Evolutionary conservation across 176 grass and related monocot species (phyloP).

Genomic region (Oryza longistaminata): DNA sequence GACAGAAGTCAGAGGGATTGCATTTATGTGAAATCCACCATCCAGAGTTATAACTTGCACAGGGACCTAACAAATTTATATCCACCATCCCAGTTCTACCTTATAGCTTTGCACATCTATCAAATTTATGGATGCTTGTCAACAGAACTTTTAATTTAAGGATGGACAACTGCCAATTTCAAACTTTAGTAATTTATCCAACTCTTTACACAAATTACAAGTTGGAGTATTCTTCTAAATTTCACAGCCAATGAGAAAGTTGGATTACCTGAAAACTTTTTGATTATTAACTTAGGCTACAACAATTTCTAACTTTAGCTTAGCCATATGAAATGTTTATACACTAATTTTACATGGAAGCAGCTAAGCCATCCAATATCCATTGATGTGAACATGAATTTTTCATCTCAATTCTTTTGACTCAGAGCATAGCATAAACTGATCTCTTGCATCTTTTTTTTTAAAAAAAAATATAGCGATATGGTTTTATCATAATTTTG

Average conservation of each 20-base stretch:
- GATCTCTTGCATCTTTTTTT: background rate
- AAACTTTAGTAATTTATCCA: slow-evolving; percentile 6
- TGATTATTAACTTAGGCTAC: background rate
- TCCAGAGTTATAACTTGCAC: slow-evolving; percentile 15
- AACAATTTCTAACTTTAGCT: background rate
- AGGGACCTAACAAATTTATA: slow-evolving; percentile 5
- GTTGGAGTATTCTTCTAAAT: background rate
- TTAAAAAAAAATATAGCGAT: background rate
- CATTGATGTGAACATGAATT: slow-evolving; percentile 16
- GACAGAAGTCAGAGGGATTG: slow-evolving; percentile 7
- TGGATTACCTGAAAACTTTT: background rate
- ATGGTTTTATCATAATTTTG: slow-evolving; percentile 8
- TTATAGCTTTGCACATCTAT: background rate
- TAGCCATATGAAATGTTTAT: background rate
- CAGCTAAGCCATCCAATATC: background rate
- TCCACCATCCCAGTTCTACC: background rate
- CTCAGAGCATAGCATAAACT: background rate
- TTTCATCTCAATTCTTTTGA: background rate
- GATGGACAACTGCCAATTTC: background rate
- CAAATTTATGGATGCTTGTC: background rate
- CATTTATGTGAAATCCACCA: slow-evolving; percentile 18
- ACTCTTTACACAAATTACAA: background rate
- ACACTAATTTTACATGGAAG: slow-evolving; percentile 12
- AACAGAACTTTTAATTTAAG: background rate
- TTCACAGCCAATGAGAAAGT: background rate